Percentiles rank a stretch among this genome's conserved stretches.
These are phyloP conservation scores for Akanthomyces muscarius DNA, from an alignment of 2,329 filamentous ascomycete genomes.

Conservation along the genomic window DNA sequence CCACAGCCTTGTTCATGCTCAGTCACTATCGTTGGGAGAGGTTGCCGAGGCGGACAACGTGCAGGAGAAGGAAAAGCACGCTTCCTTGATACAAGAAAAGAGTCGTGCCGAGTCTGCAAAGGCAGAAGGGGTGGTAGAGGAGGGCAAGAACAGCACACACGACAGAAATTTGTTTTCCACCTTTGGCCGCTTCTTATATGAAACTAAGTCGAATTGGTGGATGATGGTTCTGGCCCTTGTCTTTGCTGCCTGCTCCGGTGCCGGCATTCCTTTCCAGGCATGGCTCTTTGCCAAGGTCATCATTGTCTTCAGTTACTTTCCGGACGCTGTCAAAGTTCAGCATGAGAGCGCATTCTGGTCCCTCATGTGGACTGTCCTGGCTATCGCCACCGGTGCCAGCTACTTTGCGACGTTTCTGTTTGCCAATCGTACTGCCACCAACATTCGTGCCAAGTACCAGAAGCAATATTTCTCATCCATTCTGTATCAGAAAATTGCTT, in stretches of 20 bases:
- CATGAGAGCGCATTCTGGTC: constrained; percentile 57
- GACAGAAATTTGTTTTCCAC: constrained; percentile 44
- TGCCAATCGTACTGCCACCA: constrained; percentile 43
- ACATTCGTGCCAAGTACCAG: constrained; percentile 51
- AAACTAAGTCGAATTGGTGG: constrained; percentile 49
- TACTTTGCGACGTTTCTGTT: constrained; percentile 43
- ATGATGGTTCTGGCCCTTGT: constrained; percentile 51
- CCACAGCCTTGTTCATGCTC: constrained; percentile 61
- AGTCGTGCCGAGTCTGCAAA: constrained; percentile 39
- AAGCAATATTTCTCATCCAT: constrained; percentile 59
- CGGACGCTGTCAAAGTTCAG: constrained; percentile 30
- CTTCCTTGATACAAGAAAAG: constrained; percentile 42
- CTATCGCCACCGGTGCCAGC: constrained; percentile 46
- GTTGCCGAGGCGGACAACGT: constrained; percentile 35
- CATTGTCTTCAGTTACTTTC: constrained; percentile 40
- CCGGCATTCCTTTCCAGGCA: constrained; percentile 48
- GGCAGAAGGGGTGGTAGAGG: constrained; percentile 25
- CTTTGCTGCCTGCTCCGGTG: constrained; percentile 41
- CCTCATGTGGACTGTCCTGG: constrained; percentile 61
- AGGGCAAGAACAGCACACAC: constrained; percentile 32
- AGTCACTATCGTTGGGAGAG: constrained; percentile 52
- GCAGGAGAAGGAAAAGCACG: constrained; percentile 38
- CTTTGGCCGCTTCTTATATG: constrained; percentile 54
- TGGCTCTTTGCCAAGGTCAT: constrained; percentile 54
- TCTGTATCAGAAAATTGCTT: constrained; percentile 55